These are phyloP conservation scores for Populus davidiana DNA, from an alignment of 345 rosid genomes.

Conservation along the genomic window DNA sequence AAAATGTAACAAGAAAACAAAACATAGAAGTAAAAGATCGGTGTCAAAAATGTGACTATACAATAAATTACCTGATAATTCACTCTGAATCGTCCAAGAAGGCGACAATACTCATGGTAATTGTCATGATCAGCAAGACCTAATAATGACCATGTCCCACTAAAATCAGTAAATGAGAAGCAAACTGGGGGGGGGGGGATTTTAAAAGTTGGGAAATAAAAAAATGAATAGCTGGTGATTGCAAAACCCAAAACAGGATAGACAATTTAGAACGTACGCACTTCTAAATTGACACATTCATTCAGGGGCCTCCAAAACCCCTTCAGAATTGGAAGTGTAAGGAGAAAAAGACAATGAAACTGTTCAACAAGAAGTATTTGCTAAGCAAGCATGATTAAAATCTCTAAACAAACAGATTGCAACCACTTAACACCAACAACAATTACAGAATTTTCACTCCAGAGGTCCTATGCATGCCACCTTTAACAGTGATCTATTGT, in stretches of 20 bases:
- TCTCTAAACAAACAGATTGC: background rate
- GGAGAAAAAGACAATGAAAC: background rate
- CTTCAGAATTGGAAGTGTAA: background rate
- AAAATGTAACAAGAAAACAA: background rate
- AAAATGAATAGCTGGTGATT: background rate
- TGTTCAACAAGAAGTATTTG: background rate
- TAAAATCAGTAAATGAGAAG: conserved; percentile 2
- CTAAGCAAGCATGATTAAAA: conserved; percentile 6
- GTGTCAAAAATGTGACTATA: background rate
- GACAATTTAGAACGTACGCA: background rate
- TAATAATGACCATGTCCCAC: conserved; percentile 28
- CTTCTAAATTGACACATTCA: background rate
- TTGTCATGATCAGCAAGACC: conserved; percentile 99
- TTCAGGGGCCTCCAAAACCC: background rate
- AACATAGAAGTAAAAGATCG: background rate
- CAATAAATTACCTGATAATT: conserved; percentile 74
- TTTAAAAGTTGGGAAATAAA: background rate
- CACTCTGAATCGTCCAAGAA: conserved; percentile 93
- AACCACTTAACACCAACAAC: background rate
- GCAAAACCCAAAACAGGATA: background rate
- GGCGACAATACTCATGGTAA: conserved; percentile 98
- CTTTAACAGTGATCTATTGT: background rate
- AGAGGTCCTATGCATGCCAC: background rate
- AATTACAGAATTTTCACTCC: background rate
- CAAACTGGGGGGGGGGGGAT: background rate